These are phyloP conservation scores for Colletotrichum musae DNA, from an alignment of 2,329 filamentous ascomycete genomes.

Conservation along the genomic window DNA sequence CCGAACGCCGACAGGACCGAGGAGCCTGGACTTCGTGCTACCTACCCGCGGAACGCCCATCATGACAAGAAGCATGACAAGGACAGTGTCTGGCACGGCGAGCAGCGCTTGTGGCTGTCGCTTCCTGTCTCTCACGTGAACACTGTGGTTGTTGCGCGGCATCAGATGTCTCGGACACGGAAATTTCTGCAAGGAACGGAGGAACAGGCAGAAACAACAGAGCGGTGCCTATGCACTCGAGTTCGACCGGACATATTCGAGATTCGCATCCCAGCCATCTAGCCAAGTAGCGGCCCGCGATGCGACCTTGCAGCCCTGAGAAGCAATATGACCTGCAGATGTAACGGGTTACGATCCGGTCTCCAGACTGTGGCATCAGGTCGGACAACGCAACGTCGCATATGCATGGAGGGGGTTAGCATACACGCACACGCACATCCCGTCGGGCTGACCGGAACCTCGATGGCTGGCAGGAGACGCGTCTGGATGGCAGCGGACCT, in stretches of 20 bases:
- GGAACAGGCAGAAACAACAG: not conserved
- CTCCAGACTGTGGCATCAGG: not conserved
- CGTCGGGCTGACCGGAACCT: not conserved
- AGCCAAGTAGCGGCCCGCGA: slow-evolving; percentile 19
- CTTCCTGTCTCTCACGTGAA: not conserved
- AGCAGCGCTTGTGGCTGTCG: not conserved
- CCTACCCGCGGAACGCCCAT: not conserved
- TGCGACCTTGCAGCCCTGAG: slow-evolving; percentile 23
- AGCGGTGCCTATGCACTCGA: not conserved
- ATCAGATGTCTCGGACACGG: not conserved
- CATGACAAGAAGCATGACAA: not conserved
- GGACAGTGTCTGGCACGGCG: not conserved
- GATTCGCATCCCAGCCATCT: slow-evolving; percentile 10
- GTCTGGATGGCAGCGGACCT: not conserved
- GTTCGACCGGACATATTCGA: not conserved
- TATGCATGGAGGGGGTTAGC: not conserved
- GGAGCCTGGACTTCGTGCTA: not conserved
- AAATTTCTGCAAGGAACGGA: not conserved
- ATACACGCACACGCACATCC: not conserved
- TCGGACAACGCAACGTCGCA: slow-evolving; percentile 16
- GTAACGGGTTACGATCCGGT: slow-evolving; percentile 6
- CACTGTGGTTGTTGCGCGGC: not conserved
- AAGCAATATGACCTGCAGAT: slow-evolving; percentile 9
- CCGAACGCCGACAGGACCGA: too few relatives aligned
- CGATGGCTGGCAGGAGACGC: not conserved